Evolutionary conservation across 2,329 filamentous ascomycete species (phyloP), one percentile per base, ranked within the genome.

Genomic region (Colletotrichum endophyticum): DNA sequence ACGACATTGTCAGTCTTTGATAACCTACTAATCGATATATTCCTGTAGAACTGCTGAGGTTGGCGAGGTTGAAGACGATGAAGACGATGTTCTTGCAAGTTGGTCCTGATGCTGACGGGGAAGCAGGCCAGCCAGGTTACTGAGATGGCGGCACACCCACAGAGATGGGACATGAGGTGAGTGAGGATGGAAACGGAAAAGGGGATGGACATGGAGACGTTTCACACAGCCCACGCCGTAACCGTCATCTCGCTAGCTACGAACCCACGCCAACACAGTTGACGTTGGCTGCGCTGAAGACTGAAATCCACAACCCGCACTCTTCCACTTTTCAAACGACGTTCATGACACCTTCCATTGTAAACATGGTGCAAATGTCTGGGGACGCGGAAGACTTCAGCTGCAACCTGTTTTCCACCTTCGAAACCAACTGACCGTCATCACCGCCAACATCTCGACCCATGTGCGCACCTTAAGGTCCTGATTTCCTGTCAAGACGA

Each of bases 11-110:
- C 1, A 1, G 44, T 53, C 2, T n/a, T 49, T 49, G 5, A 49
- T 8, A 49, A 49, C 1, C 44, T 49, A 49, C 5, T 1, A 22
- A 22, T 49, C 6, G 16, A 53, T 53, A 1, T n/a, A 9, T 53
- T n/a, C 44, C 0, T 53, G 44, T n/a, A 53, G 44, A 9, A 53
- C 44, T 2, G 44, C 44, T 53, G 44, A n/a, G 16, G n/a, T 1
- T n/a, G n/a, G 0, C 44, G 6, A 53, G 6, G 16, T 0, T 53
- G 16, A 6, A 9, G 0, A 53, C 0, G 2, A 1, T 0, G n/a
- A 1, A 53, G 44, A 16, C 44, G 16, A 53, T 53, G 6, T 49
- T 1, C 44, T n/a, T 49, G 16, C 9, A 49, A 49, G 30, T 32
- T 49, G 44, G n/a, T 49, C 1, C 44, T 8, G 44, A 1, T 2